Conservation (phyloP, 2,329 filamentous ascomycete species). For the Paecilomyces formosus region DNA sequence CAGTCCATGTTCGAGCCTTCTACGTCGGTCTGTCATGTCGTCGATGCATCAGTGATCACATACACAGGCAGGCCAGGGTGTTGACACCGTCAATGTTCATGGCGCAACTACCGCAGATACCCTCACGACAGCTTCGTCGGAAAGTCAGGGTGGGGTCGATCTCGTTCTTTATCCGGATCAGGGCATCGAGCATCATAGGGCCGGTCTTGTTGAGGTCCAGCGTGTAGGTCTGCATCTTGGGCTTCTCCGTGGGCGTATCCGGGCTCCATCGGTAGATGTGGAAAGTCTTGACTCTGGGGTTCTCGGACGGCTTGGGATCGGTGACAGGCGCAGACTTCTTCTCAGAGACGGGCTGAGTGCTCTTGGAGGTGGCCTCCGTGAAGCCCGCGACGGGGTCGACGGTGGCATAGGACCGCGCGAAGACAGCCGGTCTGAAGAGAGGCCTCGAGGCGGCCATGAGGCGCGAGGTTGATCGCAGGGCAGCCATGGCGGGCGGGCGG, state of each 20-base stretch:
- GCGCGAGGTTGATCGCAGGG: constrained; percentile 42
- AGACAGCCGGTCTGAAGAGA: constrained; percentile 32
- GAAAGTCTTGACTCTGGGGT: constrained; percentile 78
- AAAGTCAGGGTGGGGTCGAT: constrained; percentile 94
- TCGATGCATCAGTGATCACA: constrained; percentile 30
- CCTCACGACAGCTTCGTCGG: constrained; percentile 91
- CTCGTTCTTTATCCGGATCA: constrained; percentile 99
- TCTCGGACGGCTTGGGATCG: constrained; percentile 51
- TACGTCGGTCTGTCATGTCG: background rate
- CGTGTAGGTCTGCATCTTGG: constrained; percentile 88
- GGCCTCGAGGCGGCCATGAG: constrained; percentile 36
- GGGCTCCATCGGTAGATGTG: constrained; percentile 99
- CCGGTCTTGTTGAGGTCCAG: constrained; percentile 98
- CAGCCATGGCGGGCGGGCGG: constrained; percentile 34
- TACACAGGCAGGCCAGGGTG: constrained; percentile 95
- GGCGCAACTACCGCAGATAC: constrained; percentile 95
- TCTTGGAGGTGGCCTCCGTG: constrained; percentile 19
- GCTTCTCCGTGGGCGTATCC: constrained; percentile 85
- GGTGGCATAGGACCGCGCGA: constrained; percentile 41
- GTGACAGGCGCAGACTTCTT: constrained; percentile 53
- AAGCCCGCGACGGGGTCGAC: constrained; percentile 29
- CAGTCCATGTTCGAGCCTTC: background rate
- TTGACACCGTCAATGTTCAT: constrained; percentile 99
- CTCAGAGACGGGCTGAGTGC: constrained; percentile 33
- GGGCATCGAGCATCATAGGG: constrained; percentile 93